Percentiles rank a stretch among this genome's conserved stretches.
Conservation (phyloP, 306 rosid species). For the Vachellia pachyceras region DNA sequence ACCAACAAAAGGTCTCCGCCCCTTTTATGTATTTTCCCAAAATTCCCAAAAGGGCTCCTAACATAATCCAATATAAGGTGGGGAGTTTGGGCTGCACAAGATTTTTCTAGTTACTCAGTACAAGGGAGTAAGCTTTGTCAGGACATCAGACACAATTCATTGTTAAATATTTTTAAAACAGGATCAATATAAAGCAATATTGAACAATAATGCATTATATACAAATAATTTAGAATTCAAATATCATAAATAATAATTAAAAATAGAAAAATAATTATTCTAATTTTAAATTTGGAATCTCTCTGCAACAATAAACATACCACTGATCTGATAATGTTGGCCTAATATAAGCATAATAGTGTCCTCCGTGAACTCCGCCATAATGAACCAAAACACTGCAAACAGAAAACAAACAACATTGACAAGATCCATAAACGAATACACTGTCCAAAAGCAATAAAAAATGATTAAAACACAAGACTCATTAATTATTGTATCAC, state of each 20-base stretch:
- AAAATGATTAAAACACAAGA: not conserved
- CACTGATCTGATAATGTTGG: too few species aligned
- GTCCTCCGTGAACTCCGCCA: too few species aligned
- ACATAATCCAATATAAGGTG: too few species aligned
- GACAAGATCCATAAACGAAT: conserved; percentile 5
- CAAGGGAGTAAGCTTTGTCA: too few species aligned
- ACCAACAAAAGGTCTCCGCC: too few species aligned
- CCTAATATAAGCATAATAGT: too few species aligned
- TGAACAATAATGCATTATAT: not conserved
- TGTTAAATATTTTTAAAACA: not conserved
- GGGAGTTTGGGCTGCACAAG: not conserved
- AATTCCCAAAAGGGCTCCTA: too few species aligned
- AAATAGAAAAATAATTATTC: not conserved
- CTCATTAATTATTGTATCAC: not conserved
- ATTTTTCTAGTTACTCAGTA: not conserved
- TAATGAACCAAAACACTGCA: too few species aligned
- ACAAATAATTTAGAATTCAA: not conserved
- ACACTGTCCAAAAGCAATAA: conserved; percentile 9
- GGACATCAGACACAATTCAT: not conserved
- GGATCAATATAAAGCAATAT: not conserved
- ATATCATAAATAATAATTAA: not conserved
- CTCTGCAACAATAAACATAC: not conserved
- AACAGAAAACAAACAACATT: conserved; percentile 24
- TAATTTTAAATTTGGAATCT: not conserved
- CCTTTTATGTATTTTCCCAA: too few species aligned